Base-by-base conservation (phyloP, 2,329 filamentous ascomycete species). In the Balansia obtecta region DNA sequence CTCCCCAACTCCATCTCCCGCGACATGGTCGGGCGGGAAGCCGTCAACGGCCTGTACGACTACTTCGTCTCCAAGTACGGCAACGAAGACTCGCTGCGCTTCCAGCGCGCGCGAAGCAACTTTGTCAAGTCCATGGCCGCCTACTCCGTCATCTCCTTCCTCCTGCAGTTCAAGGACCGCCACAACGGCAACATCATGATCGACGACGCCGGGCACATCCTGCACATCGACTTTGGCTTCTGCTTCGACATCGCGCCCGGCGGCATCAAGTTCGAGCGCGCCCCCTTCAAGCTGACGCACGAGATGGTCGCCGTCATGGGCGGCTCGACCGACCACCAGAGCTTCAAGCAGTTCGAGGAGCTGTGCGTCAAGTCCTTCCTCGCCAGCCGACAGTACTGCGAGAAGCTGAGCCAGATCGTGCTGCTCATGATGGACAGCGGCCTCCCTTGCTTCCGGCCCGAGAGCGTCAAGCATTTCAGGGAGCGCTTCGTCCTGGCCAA, bases 131-230 rank as follows among this genome's bases (percentile, higher is more conserved):
- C 86, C 63, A 97, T 98, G 93, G 93, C 94, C 0, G 94, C 93
- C 12, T 98, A 98, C 72, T 94, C 87, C 16, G 85, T 98, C 61
- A 97, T 98, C 57, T 94, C 88, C 0, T 98, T 95, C 71, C 75
- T 98, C 13, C 73, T 98, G 38, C 94, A 98, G 63, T 97, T 99
- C 82, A 99, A 99, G 68, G 93, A 99, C 65, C 84, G 93, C 3
- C 93, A 98, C 71, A 98, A 98, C 66, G 93, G 93, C 54, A 98
- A 98, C 73, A 98, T 98, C 73, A 98, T 98, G 94, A 83, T 98
- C 55, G 91, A 98, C 65, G 91, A 96, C 61, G 87, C 86, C 0
- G 93, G 94, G 4, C 93, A 98, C 68, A 95, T 98, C 61, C 79
- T 98, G 49, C 93, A 98, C 71, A 97, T 98, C 58, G 93, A 98